Conservation (phyloP, 1,284 basidiomycete genomes). For the Tilletia indica region DNA sequence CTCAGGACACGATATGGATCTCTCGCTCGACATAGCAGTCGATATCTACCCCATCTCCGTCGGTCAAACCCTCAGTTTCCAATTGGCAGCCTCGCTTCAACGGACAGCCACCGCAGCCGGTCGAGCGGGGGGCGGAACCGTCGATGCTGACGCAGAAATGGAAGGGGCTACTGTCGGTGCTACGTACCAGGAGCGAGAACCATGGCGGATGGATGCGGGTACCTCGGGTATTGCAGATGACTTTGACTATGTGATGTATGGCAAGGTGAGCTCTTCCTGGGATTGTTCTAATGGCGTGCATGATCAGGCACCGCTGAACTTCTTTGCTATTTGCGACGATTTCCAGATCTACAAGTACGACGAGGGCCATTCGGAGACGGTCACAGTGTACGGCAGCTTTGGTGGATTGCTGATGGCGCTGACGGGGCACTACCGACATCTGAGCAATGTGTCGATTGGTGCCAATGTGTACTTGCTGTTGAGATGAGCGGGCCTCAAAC, state of each 20-base stretch:
- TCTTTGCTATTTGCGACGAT: neutral
- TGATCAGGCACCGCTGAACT: too few relatives aligned
- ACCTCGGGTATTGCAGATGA: slow-evolving; percentile 86
- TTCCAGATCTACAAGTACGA: slow-evolving; percentile 93
- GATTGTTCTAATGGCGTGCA: neutral
- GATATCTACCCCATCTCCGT: slow-evolving; percentile 57
- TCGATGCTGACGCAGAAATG: slow-evolving; percentile 57
- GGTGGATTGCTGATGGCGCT: slow-evolving; percentile 95
- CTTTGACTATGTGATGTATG: slow-evolving; percentile 99
- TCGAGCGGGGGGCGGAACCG: slow-evolving; percentile 45
- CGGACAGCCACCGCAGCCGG: slow-evolving; percentile 38
- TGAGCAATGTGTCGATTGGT: slow-evolving; percentile 86
- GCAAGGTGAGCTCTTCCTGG: slow-evolving; percentile 68
- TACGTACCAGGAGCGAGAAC: slow-evolving; percentile 66
- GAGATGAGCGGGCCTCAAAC: slow-evolving; percentile 59
- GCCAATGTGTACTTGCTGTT: slow-evolving; percentile 88
- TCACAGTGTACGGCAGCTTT: slow-evolving; percentile 92
- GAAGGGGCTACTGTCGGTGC: slow-evolving; percentile 57
- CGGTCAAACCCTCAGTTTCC: slow-evolving; percentile 77
- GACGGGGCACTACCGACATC: slow-evolving; percentile 86
- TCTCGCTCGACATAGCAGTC: slow-evolving; percentile 66
- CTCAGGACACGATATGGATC: slow-evolving; percentile 67
- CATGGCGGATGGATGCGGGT: slow-evolving; percentile 84
- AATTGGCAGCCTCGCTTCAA: slow-evolving; percentile 71
- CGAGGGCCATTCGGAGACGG: slow-evolving; percentile 74